phyloP scores from a whole-genome alignment of 2,329 filamentous ascomycete species.

The Onygenales sp. region DNA sequence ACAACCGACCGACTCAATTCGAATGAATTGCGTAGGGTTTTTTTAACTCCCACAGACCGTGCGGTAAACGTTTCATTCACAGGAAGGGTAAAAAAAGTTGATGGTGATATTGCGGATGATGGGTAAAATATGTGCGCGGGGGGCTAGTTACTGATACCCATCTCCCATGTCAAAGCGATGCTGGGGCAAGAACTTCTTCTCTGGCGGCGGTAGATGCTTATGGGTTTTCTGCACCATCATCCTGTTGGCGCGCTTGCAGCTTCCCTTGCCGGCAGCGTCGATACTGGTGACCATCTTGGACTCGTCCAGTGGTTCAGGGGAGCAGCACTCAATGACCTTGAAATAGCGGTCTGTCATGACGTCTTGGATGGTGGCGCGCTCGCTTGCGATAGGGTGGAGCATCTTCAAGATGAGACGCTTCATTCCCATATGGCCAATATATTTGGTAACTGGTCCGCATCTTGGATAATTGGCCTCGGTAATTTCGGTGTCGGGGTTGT shows the following conservation, averaged over 20 bases:
- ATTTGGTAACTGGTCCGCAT: constrained; percentile 54
- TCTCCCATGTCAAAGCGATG: constrained; percentile 21
- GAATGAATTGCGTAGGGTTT: too few relatives aligned
- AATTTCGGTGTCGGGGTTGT: constrained; percentile 38
- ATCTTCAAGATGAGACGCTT: constrained; percentile 67
- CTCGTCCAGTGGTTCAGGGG: constrained; percentile 54
- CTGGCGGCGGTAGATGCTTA: constrained; percentile 21
- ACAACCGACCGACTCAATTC: too few relatives aligned
- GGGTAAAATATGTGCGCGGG: too few relatives aligned
- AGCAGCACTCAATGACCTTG: constrained; percentile 68
- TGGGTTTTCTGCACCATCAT: constrained; percentile 23
- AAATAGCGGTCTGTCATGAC: constrained; percentile 64
- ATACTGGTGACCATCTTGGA: constrained; percentile 52
- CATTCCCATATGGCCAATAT: constrained; percentile 55
- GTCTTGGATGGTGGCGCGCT: constrained; percentile 60
- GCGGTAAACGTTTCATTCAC: too few relatives aligned
- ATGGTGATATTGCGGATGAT: too few relatives aligned
- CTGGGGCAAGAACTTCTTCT: constrained; percentile 18
- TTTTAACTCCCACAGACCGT: too few relatives aligned
- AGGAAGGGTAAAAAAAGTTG: too few relatives aligned
- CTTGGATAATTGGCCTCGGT: constrained; percentile 57
- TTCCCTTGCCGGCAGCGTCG: constrained; percentile 18
- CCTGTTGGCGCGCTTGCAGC: constrained; percentile 14
- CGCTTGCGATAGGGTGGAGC: constrained; percentile 67
- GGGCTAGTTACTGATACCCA: constrained; percentile 10